phyloP scores from a whole-genome alignment of 2,329 filamentous ascomycete genomes.

The Chrysoporthe deuterocubensis region DNA sequence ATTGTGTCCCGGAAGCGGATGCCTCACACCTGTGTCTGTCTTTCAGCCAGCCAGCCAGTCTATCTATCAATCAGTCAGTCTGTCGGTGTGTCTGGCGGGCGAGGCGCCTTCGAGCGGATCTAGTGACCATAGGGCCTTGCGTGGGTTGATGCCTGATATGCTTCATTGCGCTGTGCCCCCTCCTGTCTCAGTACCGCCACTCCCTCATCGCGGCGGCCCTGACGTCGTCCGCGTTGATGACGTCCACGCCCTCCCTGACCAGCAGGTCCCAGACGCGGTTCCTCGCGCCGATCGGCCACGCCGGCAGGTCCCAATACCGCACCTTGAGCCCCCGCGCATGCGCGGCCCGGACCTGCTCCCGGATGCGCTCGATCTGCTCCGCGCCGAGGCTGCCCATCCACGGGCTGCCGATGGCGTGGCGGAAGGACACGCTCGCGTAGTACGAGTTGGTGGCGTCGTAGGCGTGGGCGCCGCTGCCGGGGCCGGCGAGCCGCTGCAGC shows the following conservation, averaged over 20 bases:
- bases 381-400: conserved; percentile 48
- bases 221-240: conserved; percentile 67
- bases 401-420: conserved; percentile 55
- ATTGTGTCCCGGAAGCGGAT: neutral
- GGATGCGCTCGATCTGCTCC: conserved; percentile 48
- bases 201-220: conserved; percentile 46
- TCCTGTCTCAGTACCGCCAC: conserved; percentile 37
- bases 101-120: too few relatives aligned
- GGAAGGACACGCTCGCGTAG: conserved; percentile 67
- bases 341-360: conserved; percentile 52
- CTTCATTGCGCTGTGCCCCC: neutral
- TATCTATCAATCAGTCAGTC: too few relatives aligned
- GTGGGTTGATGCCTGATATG: neutral
- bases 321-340: conserved; percentile 58
- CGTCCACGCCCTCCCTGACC: conserved; percentile 60
- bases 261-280: conserved; percentile 62
- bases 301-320: conserved; percentile 64
- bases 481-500: conserved; percentile 45
- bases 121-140: too few relatives aligned
- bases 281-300: conserved; percentile 58
- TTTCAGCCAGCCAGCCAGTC: too few relatives aligned
- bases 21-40: neutral
- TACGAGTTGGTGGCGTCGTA: conserved; percentile 64
- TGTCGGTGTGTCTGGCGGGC: too few relatives aligned
- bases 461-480: conserved; percentile 23